A percentile compares a stretch with the other conserved stretches of the same genome.
Evolutionary conservation across 345 rosid genomes (phyloP).

Genomic region (Gossypium anomalum): DNA sequence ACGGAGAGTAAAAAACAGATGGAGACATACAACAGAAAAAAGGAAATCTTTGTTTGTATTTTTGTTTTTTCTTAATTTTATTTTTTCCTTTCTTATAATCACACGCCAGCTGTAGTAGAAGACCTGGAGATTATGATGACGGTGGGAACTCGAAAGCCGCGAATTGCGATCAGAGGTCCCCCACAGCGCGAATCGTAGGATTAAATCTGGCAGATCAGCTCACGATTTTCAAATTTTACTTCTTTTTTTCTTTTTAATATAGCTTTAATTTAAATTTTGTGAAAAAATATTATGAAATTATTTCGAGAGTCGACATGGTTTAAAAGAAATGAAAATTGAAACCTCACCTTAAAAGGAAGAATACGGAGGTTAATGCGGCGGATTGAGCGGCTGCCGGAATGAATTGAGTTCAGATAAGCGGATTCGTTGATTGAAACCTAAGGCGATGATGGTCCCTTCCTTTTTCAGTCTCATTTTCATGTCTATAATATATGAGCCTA

Average conservation of each 20-base stretch:
- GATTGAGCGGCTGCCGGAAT: constrained; percentile 7
- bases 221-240: neutral
- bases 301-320: neutral
- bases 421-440: constrained; percentile 10
- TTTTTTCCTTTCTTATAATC: neutral
- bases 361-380: neutral
- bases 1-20: constrained; percentile 20
- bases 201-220: constrained; percentile 13
- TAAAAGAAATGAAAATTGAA: neutral
- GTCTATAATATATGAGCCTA: neutral
- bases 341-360: neutral
- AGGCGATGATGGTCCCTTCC: neutral
- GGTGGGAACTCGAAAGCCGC: constrained; percentile 3
- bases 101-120: neutral
- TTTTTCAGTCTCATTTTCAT: constrained; percentile 8
- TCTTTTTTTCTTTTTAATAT: neutral
- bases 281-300: neutral
- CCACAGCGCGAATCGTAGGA: constrained; percentile 4
- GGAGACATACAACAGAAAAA: constrained; percentile 29
- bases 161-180: neutral
- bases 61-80: neutral
- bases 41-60: neutral
- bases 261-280: neutral
- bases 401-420: neutral
- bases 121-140: neutral